phyloP scores from a whole-genome alignment of 1,139 yeast species.

The Saccharomyces hybrid region DNA sequence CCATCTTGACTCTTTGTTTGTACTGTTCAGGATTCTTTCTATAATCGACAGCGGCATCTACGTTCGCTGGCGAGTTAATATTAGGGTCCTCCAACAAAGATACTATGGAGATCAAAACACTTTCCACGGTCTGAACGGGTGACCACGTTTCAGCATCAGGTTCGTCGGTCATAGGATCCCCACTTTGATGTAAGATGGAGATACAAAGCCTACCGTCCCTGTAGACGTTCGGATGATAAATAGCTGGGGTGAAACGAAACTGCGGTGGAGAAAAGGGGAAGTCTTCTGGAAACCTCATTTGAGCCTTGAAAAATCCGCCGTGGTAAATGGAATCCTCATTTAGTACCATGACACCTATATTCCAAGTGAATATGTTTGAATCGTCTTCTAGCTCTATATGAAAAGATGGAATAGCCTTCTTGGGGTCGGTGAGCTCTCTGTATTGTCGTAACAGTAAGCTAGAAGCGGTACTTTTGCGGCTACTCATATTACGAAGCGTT shows the following conservation, averaged over 20 bases:
- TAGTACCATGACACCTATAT: slow-evolving; percentile 85
- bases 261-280: slow-evolving; percentile 90
- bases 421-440: slow-evolving; percentile 88
- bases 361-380: slow-evolving; percentile 80
- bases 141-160: slow-evolving; percentile 94
- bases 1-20: slow-evolving; percentile 68
- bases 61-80: slow-evolving; percentile 88
- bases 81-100: slow-evolving; percentile 91
- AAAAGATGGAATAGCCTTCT: slow-evolving; percentile 84
- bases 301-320: slow-evolving; percentile 94
- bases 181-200: slow-evolving; percentile 83
- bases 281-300: slow-evolving; percentile 86
- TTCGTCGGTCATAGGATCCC: slow-evolving; percentile 83
- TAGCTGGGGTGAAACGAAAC: slow-evolving; percentile 85
- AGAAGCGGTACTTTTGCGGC: slow-evolving; percentile 41
- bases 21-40: slow-evolving; percentile 77
- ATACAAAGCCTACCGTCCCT: slow-evolving; percentile 90
- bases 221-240: slow-evolving; percentile 91
- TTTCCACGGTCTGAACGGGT: slow-evolving; percentile 92
- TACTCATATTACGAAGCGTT: slow-evolving; percentile 16
- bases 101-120: slow-evolving; percentile 81
- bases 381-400: slow-evolving; percentile 84
- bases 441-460: slow-evolving; percentile 87
- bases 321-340: slow-evolving; percentile 85
- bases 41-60: slow-evolving; percentile 92